Evolutionary conservation across 2,329 filamentous ascomycete genomes (phyloP).

Genomic region (Calonectria montana): DNA sequence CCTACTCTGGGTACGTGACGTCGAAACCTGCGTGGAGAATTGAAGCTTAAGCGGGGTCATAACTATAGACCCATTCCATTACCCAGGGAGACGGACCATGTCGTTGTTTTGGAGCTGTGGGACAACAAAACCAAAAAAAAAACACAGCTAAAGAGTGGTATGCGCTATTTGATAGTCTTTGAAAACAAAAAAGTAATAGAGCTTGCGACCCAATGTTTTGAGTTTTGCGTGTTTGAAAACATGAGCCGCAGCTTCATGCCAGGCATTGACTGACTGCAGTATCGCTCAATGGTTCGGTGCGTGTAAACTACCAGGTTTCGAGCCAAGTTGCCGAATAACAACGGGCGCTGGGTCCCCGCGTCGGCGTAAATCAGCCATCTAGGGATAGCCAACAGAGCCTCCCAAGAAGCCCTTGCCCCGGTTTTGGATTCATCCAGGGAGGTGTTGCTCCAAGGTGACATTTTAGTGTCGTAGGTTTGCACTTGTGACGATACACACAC

Average conservation of each 20-base stretch:
- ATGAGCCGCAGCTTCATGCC: neutral
- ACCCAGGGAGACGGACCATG: too few relatives aligned
- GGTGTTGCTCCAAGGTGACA: neutral
- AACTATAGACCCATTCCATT: too few relatives aligned
- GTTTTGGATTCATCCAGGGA: neutral
- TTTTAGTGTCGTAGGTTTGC: neutral
- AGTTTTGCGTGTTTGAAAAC: neutral
- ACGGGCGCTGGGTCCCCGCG: too few relatives aligned
- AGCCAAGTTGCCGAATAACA: too few relatives aligned
- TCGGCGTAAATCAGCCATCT: too few relatives aligned
- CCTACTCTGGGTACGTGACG: neutral
- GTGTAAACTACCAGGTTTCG: too few relatives aligned
- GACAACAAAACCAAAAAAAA: neutral
- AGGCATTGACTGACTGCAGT: too few relatives aligned
- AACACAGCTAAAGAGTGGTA: neutral
- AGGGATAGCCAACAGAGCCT: too few relatives aligned
- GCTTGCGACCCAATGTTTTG: neutral
- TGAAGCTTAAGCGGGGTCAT: too few relatives aligned
- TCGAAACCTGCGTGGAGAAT: neutral
- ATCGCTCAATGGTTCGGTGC: too few relatives aligned
- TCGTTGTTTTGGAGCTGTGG: neutral
- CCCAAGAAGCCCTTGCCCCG: neutral
- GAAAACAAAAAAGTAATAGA: neutral
- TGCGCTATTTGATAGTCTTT: neutral
- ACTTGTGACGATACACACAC: conserved; percentile 2